Evolutionary conservation across 2,329 filamentous ascomycete genomes (phyloP).

Genomic region (Colletotrichum sp.): DNA sequence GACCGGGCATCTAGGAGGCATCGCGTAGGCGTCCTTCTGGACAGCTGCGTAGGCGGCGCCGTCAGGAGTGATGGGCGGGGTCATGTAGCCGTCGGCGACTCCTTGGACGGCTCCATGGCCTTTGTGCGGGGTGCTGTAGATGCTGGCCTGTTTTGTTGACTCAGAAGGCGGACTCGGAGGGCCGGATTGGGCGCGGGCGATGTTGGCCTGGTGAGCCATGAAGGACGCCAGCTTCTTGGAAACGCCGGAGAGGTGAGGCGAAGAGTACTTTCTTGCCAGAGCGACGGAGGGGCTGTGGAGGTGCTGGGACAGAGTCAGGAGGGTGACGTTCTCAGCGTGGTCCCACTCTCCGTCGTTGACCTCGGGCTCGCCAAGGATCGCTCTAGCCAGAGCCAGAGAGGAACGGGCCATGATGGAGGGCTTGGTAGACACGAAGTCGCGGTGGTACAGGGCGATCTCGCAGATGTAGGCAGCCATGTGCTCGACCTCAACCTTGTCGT

Average conservation of each 20-base stretch:
- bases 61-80: constrained; percentile 85
- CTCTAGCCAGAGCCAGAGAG: constrained; percentile 83
- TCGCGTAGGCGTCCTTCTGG: constrained; percentile 51
- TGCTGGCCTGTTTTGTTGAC: constrained; percentile 59
- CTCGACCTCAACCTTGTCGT: constrained; percentile 83
- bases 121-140: constrained; percentile 83
- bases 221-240: constrained; percentile 63
- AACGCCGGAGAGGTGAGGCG: constrained; percentile 56
- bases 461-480: constrained; percentile 94
- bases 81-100: constrained; percentile 78
- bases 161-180: constrained; percentile 68
- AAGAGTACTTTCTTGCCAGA: constrained; percentile 65
- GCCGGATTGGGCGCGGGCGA: constrained; percentile 50
- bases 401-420: constrained; percentile 91
- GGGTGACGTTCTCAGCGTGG: constrained; percentile 71
- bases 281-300: constrained; percentile 64
- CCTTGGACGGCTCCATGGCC: constrained; percentile 65
- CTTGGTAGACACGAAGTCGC: constrained; percentile 92
- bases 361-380: constrained; percentile 83
- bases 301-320: constrained; percentile 64
- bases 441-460: constrained; percentile 94
- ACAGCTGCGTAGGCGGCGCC: constrained; percentile 59
- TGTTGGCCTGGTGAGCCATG: constrained; percentile 63
- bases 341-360: constrained; percentile 79
- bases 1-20: constrained; percentile 63